Base-by-base conservation (phyloP, 2,329 filamentous ascomycete species). In the Claviceps paspali region DNA sequence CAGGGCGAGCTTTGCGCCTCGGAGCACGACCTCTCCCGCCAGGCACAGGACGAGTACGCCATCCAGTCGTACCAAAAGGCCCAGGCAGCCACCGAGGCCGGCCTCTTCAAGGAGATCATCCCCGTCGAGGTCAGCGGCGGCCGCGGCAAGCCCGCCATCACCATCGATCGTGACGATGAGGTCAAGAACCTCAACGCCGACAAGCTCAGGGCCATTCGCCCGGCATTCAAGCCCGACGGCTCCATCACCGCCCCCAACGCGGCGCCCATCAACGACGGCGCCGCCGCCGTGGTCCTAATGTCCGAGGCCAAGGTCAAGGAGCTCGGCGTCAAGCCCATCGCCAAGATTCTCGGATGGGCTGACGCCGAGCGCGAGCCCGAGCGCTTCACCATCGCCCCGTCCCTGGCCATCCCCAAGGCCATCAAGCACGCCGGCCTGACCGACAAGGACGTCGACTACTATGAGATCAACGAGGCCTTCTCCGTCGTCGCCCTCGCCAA, bases 401-500 rank as follows among this genome's bases (percentile, higher is more conserved):
- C 91, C 15, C 74, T 96, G 39, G 91, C 91, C 47, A 92, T 98
- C 51, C 91, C 91, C 58, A 98, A 96, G 71, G 91, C 91, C 41
- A 75, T 98, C 54, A 86, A 88, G 71, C 88, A 98, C 63, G 91
- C 91, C 43, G 82, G 83, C 44, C 65, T 98, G 44, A 73, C 76
- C 40, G 71, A 78, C 49, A 75, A 79, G 45, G 70, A 83, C 41
- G 71, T 98, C 41, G 88, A 96, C 53, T 91, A 77, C 50, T 98
- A 91, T 61, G 91, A 98, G 70, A 95, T 98, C 70, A 98, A 98
- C 69, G 91, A 98, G 70, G 91, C 91, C 29, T 98, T 98, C 70
- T 91, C 83, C 45, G 91, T 94, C 35, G 91, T 98, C 45, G 85
- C 91, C 28, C 73, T 98, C 36, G 87, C 91, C 48, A 98, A 98